phyloP scores from a whole-genome alignment of 495 filamentous ascomycete species.

The Hypoxylon fragiforme region DNA sequence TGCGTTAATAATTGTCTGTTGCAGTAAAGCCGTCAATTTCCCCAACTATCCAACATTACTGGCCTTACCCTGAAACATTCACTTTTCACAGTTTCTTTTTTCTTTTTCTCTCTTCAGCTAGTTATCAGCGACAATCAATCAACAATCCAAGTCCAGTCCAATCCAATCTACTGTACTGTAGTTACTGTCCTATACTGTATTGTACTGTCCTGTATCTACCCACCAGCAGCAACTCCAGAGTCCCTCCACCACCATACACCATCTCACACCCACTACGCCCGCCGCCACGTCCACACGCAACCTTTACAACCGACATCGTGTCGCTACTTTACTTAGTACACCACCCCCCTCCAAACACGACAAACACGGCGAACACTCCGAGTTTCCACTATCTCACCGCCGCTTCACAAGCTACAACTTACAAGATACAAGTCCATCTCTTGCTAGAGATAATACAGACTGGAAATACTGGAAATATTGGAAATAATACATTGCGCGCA shows the following conservation, averaged over 20 bases:
- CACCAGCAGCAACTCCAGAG: background rate
- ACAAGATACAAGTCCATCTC: conserved; percentile 1
- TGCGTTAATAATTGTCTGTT: conserved; percentile 14
- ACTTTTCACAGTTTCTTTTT: conserved; percentile 8
- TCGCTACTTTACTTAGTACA: no score
- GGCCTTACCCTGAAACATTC: conserved; percentile 22
- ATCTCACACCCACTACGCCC: conserved; percentile 1
- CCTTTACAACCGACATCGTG: conserved; percentile 8
- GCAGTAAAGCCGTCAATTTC: conserved; percentile 1
- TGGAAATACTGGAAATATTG: no score
- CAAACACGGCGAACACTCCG: conserved; percentile 2
- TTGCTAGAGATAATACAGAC: background rate
- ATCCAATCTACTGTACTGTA: conserved; percentile 10
- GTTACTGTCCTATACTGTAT: no score
- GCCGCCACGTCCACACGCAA: conserved; percentile 14
- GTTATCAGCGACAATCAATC: conserved; percentile 11
- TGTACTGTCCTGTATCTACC: background rate
- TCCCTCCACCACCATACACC: background rate
- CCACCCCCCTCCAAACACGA: background rate
- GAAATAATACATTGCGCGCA: conserved; percentile 16
- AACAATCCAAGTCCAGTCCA: conserved; percentile 6
- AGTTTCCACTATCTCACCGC: conserved; percentile 13
- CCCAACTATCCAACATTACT: conserved; percentile 14
- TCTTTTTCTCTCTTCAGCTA: background rate
- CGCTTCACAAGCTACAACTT: conserved; percentile 2